These are phyloP conservation scores for Schrenkiella parvula DNA, from an alignment of 345 rosid species.

Conservation along the genomic window DNA sequence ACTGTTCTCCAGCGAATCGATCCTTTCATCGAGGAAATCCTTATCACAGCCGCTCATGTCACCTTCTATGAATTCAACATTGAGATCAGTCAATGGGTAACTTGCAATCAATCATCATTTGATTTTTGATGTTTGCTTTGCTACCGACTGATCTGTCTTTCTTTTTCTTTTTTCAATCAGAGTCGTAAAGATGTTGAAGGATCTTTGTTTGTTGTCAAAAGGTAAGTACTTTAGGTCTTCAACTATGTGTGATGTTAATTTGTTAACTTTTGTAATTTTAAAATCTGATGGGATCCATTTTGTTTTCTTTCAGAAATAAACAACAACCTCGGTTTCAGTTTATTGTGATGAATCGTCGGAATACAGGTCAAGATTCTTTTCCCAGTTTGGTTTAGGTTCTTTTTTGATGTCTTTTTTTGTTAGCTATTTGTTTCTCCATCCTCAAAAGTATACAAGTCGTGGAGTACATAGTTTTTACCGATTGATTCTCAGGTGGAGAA, in stretches of 20 bases:
- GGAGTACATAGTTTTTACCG: neutral
- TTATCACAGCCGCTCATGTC: slow-evolving; percentile 93
- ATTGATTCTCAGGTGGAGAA: neutral
- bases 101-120: neutral
- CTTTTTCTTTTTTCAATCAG: slow-evolving; percentile 32
- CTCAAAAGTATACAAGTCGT: neutral
- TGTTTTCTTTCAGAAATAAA: slow-evolving; percentile 51
- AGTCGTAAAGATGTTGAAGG: slow-evolving; percentile 98
- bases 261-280: neutral
- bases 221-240: slow-evolving; percentile 34
- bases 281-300: neutral
- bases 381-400: neutral
- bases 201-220: slow-evolving; percentile 88
- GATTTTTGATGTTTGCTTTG: neutral
- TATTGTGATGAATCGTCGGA: slow-evolving; percentile 92
- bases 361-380: slow-evolving; percentile 53
- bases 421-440: neutral
- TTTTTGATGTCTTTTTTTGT: neutral
- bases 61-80: slow-evolving; percentile 91
- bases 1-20: slow-evolving; percentile 93
- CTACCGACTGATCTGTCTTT: neutral
- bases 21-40: slow-evolving; percentile 81
- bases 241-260: neutral
- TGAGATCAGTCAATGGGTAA: slow-evolving; percentile 85
- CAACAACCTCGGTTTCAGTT: slow-evolving; percentile 97